Evolutionary conservation across 2,329 filamentous ascomycete species (phyloP).

Genomic region (Parascedosporium putredinis): DNA sequence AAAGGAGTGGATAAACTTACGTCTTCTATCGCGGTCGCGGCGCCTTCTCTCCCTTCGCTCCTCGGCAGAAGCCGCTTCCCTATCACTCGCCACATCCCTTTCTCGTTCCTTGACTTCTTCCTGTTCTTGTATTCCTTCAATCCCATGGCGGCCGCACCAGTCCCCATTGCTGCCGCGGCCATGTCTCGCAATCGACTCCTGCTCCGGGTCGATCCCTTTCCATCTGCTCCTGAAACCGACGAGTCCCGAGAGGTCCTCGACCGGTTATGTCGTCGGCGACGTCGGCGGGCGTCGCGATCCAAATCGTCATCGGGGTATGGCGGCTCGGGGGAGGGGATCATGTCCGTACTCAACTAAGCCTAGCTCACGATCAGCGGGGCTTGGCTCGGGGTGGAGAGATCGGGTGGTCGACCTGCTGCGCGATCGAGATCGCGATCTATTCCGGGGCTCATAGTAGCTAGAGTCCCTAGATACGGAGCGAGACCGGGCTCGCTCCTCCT

Average conservation of each 20-base stretch:
- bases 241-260: slow-evolving; percentile 8
- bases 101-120: slow-evolving; percentile 11
- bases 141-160: slow-evolving; percentile 51
- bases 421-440: slow-evolving; percentile 15
- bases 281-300: slow-evolving; percentile 12
- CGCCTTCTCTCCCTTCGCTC: slow-evolving; percentile 22
- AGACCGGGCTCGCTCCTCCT: slow-evolving; percentile 13
- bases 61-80: background rate
- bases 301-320: slow-evolving; percentile 16
- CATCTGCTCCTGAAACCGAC: slow-evolving; percentile 17
- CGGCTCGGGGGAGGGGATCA: slow-evolving; percentile 39
- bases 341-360: slow-evolving; percentile 58
- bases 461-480: slow-evolving; percentile 13
- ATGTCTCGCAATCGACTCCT: slow-evolving; percentile 43
- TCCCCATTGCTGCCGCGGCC: slow-evolving; percentile 42
- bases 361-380: slow-evolving; percentile 52
- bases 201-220: slow-evolving; percentile 33
- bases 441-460: slow-evolving; percentile 5
- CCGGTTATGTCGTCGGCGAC: slow-evolving; percentile 16
- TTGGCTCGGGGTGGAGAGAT: slow-evolving; percentile 38
- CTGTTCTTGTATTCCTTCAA: slow-evolving; percentile 45
- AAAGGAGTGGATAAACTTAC: too few relatives aligned
- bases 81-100: background rate
- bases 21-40: slow-evolving; percentile 22
- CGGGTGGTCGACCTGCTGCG: slow-evolving; percentile 43